Base-by-base conservation (phyloP, 129 eudicot genomes). In the Heracleum sosnowskyi region DNA sequence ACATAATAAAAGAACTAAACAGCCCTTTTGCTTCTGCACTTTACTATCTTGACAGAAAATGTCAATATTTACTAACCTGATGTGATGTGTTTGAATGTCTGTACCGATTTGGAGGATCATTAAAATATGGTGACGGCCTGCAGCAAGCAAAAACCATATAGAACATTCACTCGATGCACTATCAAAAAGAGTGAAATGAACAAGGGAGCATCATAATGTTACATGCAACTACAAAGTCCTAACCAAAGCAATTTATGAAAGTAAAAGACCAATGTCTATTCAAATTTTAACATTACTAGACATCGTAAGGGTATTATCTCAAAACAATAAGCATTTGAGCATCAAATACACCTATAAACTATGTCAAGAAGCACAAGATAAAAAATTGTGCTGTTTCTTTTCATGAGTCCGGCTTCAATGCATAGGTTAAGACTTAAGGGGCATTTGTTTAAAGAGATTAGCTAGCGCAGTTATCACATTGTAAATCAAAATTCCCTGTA, bases 61-160 rank as follows among this genome's bases (percentile, higher is more conserved):
- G 26, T 17, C 20, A 31, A 13, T 60, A n/a, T 29, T 36, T 69
- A 77, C 81, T 77, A 79, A 80, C 88, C 82, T 80, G 55, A 71
- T 77, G 79, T 28, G 87, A 86, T 40, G 66, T 51, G 78, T 79
- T 86, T 63, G 84, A 81, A 77, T 49, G 81, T 26, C 80, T 68
- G 60, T 71, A 69, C 69, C 83, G 88, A 81, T 76, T 79, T 51
- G 79, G 37, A 72, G 81, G 85, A 73, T 84, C 91, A 77, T 73
- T 79, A 33, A 41, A 7, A 84, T 75, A 49, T 2, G 87, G 84
- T 69, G 79, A 51, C 79, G 82, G 88, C 85, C 97, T 91, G 93
- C 81, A 76, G 45, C 77, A 79, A 82, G 74, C 71, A 69, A 66
- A 75, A n/a, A 29, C 73, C 44, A 22, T 60, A 26, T 49, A 4